Percentiles rank a stretch among this genome's conserved stretches.
These are phyloP conservation scores for Ganoderma sinense DNA, from an alignment of 1,284 basidiomycete species.

Conservation along the genomic window DNA sequence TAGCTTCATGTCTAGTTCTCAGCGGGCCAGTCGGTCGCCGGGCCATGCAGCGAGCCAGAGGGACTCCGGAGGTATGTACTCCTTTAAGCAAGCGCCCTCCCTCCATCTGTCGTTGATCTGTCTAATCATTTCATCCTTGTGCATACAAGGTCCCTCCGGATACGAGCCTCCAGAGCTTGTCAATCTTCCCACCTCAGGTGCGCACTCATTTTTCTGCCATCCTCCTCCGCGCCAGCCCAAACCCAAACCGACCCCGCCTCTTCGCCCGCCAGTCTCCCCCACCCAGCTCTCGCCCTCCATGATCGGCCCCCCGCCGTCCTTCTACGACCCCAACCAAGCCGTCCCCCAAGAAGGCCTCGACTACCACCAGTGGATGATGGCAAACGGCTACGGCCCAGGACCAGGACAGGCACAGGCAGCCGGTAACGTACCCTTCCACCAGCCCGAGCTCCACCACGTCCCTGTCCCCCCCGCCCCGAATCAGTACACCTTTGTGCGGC, in stretches of 20 bases:
- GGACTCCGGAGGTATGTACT: slow-evolving; percentile 28
- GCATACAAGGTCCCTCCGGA: slow-evolving; percentile 21
- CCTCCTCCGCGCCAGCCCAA: slow-evolving; percentile 2
- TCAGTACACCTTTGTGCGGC: slow-evolving; percentile 37
- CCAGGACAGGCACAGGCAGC: slow-evolving; percentile 21
- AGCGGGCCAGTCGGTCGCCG: slow-evolving; percentile 29
- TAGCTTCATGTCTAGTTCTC: slow-evolving; percentile 29
- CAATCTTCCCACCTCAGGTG: slow-evolving; percentile 30
- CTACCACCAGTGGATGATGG: slow-evolving; percentile 39
- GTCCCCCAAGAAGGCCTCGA: slow-evolving; percentile 31
- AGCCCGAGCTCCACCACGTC: slow-evolving; percentile 35
- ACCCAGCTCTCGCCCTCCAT: slow-evolving; percentile 31
- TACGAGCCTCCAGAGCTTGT: slow-evolving; percentile 17
- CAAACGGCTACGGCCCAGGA: slow-evolving; percentile 17
- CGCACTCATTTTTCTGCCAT: slow-evolving; percentile 8
- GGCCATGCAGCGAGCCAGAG: slow-evolving; percentile 21
- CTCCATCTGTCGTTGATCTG: slow-evolving; percentile 21
- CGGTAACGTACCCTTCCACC: slow-evolving; percentile 31
- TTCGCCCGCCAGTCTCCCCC: slow-evolving; percentile 8
- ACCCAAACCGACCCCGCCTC: neutral
- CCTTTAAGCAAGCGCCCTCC: slow-evolving; percentile 21
- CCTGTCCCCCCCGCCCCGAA: slow-evolving; percentile 26
- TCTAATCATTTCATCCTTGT: slow-evolving; percentile 26
- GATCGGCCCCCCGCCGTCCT: slow-evolving; percentile 40
- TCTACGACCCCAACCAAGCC: slow-evolving; percentile 39